Conservation (phyloP, 2,329 filamentous ascomycete species). For the Calonectria honghensis region DNA sequence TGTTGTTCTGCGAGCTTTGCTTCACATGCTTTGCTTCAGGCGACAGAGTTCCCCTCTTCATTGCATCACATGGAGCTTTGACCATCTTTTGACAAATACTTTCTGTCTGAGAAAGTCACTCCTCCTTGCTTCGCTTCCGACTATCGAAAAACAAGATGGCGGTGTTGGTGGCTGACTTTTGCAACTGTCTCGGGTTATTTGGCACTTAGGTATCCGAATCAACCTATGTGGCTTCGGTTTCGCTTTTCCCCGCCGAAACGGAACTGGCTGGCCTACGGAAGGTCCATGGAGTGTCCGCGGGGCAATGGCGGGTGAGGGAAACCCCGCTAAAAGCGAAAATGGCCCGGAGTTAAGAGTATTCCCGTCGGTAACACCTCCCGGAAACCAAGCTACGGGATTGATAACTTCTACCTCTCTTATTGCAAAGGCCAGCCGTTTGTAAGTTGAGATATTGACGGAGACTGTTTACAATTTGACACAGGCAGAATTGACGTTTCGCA, state of each 20-base stretch:
- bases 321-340: not conserved
- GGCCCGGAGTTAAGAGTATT: not conserved
- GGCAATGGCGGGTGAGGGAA: not conserved
- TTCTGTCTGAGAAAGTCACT: not conserved
- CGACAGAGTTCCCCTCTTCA: too few species aligned
- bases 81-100: too few species aligned
- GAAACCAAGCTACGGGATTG: not conserved
- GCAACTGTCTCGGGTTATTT: not conserved
- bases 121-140: not conserved
- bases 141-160: fast-evolving
- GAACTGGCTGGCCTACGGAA: not conserved
- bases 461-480: not conserved
- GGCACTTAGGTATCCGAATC: not conserved
- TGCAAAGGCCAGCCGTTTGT: not conserved
- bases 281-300: not conserved
- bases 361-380: not conserved
- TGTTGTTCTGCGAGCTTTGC: too few species aligned
- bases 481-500: not conserved
- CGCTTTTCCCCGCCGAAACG: not conserved
- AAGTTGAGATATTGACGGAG: not conserved
- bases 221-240: not conserved
- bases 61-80: too few species aligned
- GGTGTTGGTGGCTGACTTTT: not conserved
- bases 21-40: too few species aligned
- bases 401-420: not conserved